A percentile compares a stretch with the other conserved stretches of the same genome.
Evolutionary conservation across 176 grass and related monocot genomes (phyloP).

Genomic region (Oryza coarctata): DNA sequence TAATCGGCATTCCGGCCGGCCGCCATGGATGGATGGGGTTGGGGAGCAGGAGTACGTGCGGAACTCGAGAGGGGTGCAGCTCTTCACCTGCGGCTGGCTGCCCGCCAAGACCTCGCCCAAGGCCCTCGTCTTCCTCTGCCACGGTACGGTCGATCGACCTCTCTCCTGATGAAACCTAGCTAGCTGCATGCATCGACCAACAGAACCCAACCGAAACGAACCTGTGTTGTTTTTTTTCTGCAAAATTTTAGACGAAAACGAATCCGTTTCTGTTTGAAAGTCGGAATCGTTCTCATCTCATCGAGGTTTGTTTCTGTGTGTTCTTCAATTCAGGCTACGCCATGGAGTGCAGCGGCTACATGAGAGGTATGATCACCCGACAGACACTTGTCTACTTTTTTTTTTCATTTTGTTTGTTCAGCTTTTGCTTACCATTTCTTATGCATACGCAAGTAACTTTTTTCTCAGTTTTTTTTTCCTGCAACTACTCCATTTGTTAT

Average conservation of each 20-base stretch:
- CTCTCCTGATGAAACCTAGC: not conserved
- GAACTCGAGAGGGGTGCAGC: constrained; percentile 74
- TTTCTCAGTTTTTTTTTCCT: not conserved
- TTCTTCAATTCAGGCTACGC: constrained; percentile 65
- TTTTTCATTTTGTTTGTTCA: not conserved
- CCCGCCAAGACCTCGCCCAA: constrained; percentile 57
- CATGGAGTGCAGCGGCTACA: constrained; percentile 91
- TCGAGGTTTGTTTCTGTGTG: not conserved
- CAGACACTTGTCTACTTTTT: not conserved
- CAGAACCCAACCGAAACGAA: not conserved
- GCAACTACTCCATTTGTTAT: not conserved
- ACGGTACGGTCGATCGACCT: constrained; percentile 42
- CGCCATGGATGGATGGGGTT: not conserved
- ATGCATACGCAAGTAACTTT: not conserved
- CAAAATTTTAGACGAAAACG: not conserved
- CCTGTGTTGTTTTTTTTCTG: not conserved
- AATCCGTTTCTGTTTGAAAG: not conserved
- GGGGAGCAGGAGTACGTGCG: constrained; percentile 65
- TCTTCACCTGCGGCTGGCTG: constrained; percentile 96
- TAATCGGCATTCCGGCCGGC: not conserved
- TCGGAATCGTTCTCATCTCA: not conserved
- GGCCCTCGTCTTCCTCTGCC: constrained; percentile 96
- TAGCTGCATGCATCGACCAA: not conserved
- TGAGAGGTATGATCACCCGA: constrained; percentile 66
- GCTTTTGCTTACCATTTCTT: not conserved